phyloP scores from a whole-genome alignment of 441 rosid species.

The Erodium chrysanthum region DNA sequence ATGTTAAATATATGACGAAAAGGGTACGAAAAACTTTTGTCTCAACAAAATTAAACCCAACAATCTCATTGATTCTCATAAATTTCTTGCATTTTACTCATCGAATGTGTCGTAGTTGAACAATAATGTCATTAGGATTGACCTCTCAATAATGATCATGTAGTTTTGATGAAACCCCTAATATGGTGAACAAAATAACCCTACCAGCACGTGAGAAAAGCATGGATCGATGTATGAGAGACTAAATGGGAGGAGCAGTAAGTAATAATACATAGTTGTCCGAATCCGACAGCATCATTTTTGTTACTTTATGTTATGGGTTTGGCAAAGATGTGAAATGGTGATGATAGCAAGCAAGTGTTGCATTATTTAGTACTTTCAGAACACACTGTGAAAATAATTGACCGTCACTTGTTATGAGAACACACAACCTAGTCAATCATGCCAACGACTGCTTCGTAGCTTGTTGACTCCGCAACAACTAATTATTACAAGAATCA shows the following conservation, averaged over 20 bases:
- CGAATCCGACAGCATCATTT: conserved; percentile 35
- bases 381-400: no score
- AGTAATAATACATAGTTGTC: not conserved
- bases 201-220: not conserved
- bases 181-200: not conserved
- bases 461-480: no score
- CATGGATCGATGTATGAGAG: no score
- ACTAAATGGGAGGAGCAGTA: not conserved
- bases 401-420: no score
- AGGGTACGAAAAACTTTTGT: not conserved
- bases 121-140: not conserved
- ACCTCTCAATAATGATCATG: not conserved
- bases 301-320: conserved; percentile 16
- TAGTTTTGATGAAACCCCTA: not conserved
- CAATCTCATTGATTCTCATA: not conserved
- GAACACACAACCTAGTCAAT: no score
- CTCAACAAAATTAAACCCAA: not conserved
- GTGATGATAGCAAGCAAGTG: conserved; percentile 30
- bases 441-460: no score
- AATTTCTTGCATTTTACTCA: not conserved
- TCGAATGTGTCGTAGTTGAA: not conserved
- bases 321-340: conserved; percentile 23
- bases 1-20: not conserved
- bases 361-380: conserved; percentile 20
- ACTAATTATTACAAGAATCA: no score